These are phyloP conservation scores for Aspergillus avenaceus DNA, from an alignment of 495 filamentous ascomycete genomes.

Conservation along the genomic window DNA sequence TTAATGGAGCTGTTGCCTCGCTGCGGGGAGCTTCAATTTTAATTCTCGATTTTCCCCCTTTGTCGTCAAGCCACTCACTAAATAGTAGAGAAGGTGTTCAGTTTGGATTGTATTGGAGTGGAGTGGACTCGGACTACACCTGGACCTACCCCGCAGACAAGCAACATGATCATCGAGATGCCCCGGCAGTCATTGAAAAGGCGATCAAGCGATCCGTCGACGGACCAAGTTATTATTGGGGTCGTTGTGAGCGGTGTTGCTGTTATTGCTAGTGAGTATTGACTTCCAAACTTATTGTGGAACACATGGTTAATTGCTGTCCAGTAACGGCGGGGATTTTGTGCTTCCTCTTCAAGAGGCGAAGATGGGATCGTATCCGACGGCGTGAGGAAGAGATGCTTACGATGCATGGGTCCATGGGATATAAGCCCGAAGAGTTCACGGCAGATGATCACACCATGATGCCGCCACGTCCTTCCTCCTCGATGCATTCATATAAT, in stretches of 20 bases:
- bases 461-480: constrained; percentile 5
- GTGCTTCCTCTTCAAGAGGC: constrained; percentile 23
- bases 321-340: constrained; percentile 22
- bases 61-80: too few species aligned
- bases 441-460: too few species aligned
- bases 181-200: neutral
- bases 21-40: neutral
- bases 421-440: constrained; percentile 6
- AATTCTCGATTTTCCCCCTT: too few species aligned
- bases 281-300: neutral
- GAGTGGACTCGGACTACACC: neutral
- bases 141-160: neutral
- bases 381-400: constrained; percentile 19
- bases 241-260: constrained; percentile 24
- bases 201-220: neutral
- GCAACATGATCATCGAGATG: neutral
- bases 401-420: constrained; percentile 6
- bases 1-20: neutral
- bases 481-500: constrained; percentile 1
- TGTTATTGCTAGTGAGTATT: constrained; percentile 21
- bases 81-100: neutral
- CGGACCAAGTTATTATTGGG: constrained; percentile 24
- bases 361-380: constrained; percentile 20
- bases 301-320: neutral
- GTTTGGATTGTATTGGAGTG: neutral